Evolutionary conservation across 1,284 basidiomycete genomes (phyloP).

Genomic region (Pholiota adiposa): DNA sequence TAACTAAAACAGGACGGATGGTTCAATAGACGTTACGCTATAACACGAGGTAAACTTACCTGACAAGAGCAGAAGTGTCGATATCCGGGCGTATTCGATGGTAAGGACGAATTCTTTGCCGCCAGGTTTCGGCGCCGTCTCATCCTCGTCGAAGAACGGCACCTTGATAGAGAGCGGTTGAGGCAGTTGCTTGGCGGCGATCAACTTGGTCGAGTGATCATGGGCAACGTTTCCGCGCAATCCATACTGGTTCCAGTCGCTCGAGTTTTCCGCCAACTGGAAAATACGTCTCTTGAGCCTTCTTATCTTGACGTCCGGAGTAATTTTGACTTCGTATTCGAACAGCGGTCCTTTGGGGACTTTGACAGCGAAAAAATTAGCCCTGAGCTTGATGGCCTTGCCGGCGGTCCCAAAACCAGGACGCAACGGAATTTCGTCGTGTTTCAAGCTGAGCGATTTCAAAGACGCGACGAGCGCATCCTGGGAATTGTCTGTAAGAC

Average conservation of each 20-base stretch:
- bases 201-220: constrained; percentile 68
- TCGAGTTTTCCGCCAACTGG: constrained; percentile 65
- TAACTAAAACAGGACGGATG: constrained; percentile 46
- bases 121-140: constrained; percentile 41
- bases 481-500: constrained; percentile 61
- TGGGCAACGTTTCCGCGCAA: constrained; percentile 66
- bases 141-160: constrained; percentile 69
- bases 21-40: constrained; percentile 17
- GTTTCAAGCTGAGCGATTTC: constrained; percentile 41
- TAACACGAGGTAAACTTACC: constrained; percentile 40
- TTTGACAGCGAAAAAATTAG: constrained; percentile 77
- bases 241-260: constrained; percentile 57
- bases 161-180: constrained; percentile 63
- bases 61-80: constrained; percentile 58
- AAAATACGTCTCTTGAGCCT: constrained; percentile 73
- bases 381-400: constrained; percentile 61
- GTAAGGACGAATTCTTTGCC: constrained; percentile 66
- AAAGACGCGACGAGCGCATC: constrained; percentile 59
- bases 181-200: constrained; percentile 57
- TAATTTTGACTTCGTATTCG: constrained; percentile 72
- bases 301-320: constrained; percentile 54
- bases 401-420: constrained; percentile 71
- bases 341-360: constrained; percentile 63
- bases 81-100: constrained; percentile 63
- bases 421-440: constrained; percentile 63